Evolutionary conservation across 164 flowering plant genomes (phyloP), one percentile per base, ranked within the genome.

Genomic region (Paratinospora sagittata): DNA sequence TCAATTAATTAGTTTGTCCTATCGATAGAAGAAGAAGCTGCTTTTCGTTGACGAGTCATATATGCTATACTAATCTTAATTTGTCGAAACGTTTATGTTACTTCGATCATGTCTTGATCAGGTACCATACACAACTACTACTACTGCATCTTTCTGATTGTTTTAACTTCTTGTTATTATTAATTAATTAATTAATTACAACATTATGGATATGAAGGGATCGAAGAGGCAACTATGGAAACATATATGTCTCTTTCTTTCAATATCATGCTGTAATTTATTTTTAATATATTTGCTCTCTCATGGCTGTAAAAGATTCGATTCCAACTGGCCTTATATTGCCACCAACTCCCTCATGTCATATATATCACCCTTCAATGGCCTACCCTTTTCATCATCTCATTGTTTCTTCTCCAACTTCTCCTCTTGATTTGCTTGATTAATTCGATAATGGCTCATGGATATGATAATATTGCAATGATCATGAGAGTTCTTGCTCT

Each of bases 371-470:
- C 4, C 24, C 7, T 17, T 55, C 61, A n/a, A 8, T 55, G 61
- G 11, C 61, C 24, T 55, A 9, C 61, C 6, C 61, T 19, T 55
- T 55, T 55, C 61, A 55, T n/a, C 8, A 43, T 49, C n/a, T 6
- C 65, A 21, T 23, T 9, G 47, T 9, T 23, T 62, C 14, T 19
- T 26, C 64, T 34, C 34, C 49, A 55, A 43, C 57, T 43, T 37
- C 65, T 72, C n/a, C 62, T 27, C 36, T 57, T 34, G 16, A 21
- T 55, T 13, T 27, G 19, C 27, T 37, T 57, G 52, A 7, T 11
- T 27, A n/a, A 11, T 17, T 39, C 36, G 6, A 7, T 61, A 7
- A 83, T 84, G 89, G 82, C 72, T 66, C 78, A 4, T 30, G 34
- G 70, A 5, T 57, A 70, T 47, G 10, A 61, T 63, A 14, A 67